Base-by-base conservation (phyloP, 2,329 filamentous ascomycete genomes). In the Helotiales sp. region DNA sequence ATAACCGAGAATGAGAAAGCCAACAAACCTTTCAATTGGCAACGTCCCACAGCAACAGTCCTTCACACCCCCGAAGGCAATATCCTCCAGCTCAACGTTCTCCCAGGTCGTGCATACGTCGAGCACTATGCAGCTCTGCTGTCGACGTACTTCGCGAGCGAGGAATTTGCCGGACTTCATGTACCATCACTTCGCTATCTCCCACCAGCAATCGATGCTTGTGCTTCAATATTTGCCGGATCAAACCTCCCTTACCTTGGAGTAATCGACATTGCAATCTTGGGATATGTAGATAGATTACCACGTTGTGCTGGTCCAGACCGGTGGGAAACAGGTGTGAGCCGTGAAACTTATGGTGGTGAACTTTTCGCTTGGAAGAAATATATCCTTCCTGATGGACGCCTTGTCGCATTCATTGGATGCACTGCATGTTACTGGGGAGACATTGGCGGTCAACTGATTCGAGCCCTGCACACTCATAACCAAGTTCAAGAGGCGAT, bases 1-100 rank as follows among this genome's bases (percentile, higher is more conserved):
- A 61, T 71, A 17, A 63, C 69, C 30, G 30, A 32, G 32, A 65
- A 63, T 20, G 65, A 70, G 54, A 71, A 70, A 57, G 64, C 8
- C 4, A 67, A 70, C 63, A 71, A 71, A 30, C 68, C 65, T 15
- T 71, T 71, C 61, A 70, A 71, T 45, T 70, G 68, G 70, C 65
- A 69, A 61, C 70, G 70, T 30, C 70, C 70, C 47, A 70, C 70
- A 13, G 61, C 60, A 26, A 62, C 63, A 24, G 11, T 58, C 28
- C 1, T 64, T 22, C 61, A 54, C 49, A 54, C 69, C 6, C 37
- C 62, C 2, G 64, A 58, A 17, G 45, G 43, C 1, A 47, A 65
- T n/a, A 59, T 54, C 6, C 65, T 71, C 17, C 63, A 70, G 24
- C 62, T 71, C 30, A 55, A 68, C 40, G 45, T 34, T 40, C 64